phyloP scores from a whole-genome alignment of 1,139 yeast species.

The Scheffersomyces insectosa region DNA sequence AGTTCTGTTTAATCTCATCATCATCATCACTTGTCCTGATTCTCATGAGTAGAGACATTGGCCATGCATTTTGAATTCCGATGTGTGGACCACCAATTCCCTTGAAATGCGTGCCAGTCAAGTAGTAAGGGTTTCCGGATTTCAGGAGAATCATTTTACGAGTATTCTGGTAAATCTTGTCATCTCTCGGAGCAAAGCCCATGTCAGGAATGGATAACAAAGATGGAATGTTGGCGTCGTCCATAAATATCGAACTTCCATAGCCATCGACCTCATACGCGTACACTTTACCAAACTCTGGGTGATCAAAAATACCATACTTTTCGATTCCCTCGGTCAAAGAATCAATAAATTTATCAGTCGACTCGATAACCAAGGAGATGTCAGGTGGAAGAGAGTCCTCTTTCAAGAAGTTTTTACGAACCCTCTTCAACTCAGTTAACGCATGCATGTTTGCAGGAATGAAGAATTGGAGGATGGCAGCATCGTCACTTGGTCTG shows the following conservation, averaged over 20 bases:
- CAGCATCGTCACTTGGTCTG: conserved; percentile 89
- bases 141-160: conserved; percentile 71
- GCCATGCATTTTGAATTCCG: conserved; percentile 84
- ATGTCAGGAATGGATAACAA: conserved; percentile 77
- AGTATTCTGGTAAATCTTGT: conserved; percentile 73
- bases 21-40: conserved; percentile 78
- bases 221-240: conserved; percentile 89
- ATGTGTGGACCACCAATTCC: conserved; percentile 94
- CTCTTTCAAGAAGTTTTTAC: conserved; percentile 19
- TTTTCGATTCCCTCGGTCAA: conserved; percentile 60
- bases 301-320: conserved; percentile 67
- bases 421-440: conserved; percentile 54
- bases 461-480: conserved; percentile 74
- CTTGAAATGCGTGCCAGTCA: conserved; percentile 59
- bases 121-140: conserved; percentile 75
- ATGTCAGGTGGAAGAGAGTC: conserved; percentile 9
- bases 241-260: conserved; percentile 76
- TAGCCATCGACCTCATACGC: conserved; percentile 92
- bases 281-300: conserved; percentile 69
- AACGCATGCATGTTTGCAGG: conserved; percentile 85
- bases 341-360: conserved; percentile 36
- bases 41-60: conserved; percentile 74
- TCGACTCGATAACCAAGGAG: conserved; percentile 14
- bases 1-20: conserved; percentile 55
- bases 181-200: conserved; percentile 57